phyloP scores from a whole-genome alignment of 2,329 filamentous ascomycete genomes.

The Raffaelea ambrosiae region DNA sequence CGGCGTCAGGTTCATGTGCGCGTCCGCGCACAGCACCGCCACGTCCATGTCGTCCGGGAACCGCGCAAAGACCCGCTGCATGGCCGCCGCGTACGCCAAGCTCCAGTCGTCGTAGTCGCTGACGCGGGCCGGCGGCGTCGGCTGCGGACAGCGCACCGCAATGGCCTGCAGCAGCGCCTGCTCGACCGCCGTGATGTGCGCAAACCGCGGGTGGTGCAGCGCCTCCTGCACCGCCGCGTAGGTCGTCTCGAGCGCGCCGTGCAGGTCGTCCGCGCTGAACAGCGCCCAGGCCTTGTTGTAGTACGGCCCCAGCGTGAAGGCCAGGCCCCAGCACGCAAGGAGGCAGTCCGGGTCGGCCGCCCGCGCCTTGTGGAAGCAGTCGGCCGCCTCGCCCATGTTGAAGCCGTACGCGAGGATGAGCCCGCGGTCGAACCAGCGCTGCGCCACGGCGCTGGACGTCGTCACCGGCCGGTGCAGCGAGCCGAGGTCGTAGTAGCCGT shows the following conservation, averaged over 20 bases:
- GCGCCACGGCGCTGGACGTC: slow-evolving; percentile 14
- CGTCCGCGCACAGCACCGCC: slow-evolving; percentile 51
- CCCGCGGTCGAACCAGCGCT: slow-evolving; percentile 63
- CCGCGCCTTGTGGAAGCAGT: slow-evolving; percentile 56
- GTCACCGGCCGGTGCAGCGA: no score
- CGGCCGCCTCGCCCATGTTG: slow-evolving; percentile 63
- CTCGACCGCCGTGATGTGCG: no score
- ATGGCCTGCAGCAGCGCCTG: no score
- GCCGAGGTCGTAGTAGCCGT: no score
- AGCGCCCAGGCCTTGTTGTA: slow-evolving; percentile 69
- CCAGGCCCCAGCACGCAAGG: slow-evolving; percentile 62
- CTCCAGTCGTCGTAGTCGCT: neutral
- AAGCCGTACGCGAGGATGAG: slow-evolving; percentile 69
- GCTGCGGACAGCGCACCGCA: no score
- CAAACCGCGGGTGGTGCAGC: no score
- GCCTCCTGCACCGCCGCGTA: no score
- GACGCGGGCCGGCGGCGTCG: no score
- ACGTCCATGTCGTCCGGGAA: slow-evolving; percentile 46
- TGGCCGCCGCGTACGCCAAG: slow-evolving; percentile 46
- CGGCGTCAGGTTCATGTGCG: slow-evolving; percentile 39
- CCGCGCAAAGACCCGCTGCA: slow-evolving; percentile 25
- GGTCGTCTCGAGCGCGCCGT: neutral
- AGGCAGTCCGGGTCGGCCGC: slow-evolving; percentile 43
- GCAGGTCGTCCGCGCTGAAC: slow-evolving; percentile 55
- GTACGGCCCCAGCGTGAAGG: slow-evolving; percentile 66